Conservation (phyloP, 179 eudicot genomes). For the Spinacia oleracea region DNA sequence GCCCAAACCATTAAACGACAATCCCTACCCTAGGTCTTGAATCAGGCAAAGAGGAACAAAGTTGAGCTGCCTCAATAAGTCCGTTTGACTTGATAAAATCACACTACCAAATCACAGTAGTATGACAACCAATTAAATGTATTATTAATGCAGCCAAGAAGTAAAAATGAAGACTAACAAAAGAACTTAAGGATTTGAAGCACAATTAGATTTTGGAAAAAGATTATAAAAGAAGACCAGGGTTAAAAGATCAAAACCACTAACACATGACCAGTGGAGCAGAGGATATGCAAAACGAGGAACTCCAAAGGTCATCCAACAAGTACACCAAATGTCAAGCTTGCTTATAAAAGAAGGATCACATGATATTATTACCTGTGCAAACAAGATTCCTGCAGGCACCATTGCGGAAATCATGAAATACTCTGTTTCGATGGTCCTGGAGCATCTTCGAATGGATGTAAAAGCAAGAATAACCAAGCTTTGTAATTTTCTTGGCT, state of each 20-base stretch:
- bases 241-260: neutral
- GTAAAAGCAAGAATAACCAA: constrained; percentile 84
- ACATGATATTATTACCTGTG: too few species aligned
- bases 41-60: neutral
- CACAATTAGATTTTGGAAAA: neutral
- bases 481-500: constrained; percentile 82
- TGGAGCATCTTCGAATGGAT: constrained; percentile 89
- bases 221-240: neutral
- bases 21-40: neutral
- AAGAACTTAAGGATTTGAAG: neutral
- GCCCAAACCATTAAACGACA: neutral
- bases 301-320: too few species aligned
- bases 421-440: too few species aligned
- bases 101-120: neutral
- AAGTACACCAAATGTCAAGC: too few species aligned
- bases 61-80: neutral
- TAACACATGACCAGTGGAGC: neutral
- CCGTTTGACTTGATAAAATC: neutral
- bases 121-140: constrained; percentile 12
- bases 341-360: too few species aligned
- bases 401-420: too few species aligned
- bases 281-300: too few species aligned
- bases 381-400: too few species aligned
- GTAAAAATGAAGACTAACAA: neutral
- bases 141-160: constrained; percentile 12